Conservation (phyloP, 2,329 filamentous ascomycete species). For the Diplocarpon mali region DNA sequence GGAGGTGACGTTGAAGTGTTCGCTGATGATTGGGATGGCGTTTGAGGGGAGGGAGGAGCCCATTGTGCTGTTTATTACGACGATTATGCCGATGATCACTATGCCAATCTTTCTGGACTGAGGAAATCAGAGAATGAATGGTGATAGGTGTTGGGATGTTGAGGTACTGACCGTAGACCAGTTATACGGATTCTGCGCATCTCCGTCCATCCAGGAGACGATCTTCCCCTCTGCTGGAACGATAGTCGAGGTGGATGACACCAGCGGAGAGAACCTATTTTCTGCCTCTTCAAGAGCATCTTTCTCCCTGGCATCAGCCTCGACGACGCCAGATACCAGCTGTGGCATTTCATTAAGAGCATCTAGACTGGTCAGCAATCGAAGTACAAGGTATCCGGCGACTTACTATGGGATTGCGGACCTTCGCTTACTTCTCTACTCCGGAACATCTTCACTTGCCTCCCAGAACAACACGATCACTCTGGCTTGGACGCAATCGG, state of each 20-base stretch:
- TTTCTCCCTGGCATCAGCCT: constrained; percentile 32
- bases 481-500: no score
- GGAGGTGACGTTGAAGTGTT: constrained; percentile 44
- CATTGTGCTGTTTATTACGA: constrained; percentile 58
- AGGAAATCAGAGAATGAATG: neutral
- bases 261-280: constrained; percentile 24
- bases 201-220: constrained; percentile 22
- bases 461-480: neutral
- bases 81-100: constrained; percentile 42
- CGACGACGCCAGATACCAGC: constrained; percentile 25
- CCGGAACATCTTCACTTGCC: neutral
- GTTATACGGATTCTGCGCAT: constrained; percentile 26
- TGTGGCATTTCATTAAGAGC: constrained; percentile 12
- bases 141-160: no score
- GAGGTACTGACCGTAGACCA: constrained; percentile 19
- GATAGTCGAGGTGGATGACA: constrained; percentile 16
- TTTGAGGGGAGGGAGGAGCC: constrained; percentile 54
- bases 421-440: constrained; percentile 7
- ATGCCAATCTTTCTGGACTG: constrained; percentile 44
- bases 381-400: neutral
- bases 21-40: constrained; percentile 45
- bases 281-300: constrained; percentile 34
- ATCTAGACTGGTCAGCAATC: constrained; percentile 6
- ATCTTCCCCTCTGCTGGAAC: constrained; percentile 13
- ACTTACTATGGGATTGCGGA: constrained; percentile 6